Conservation (phyloP, 2,329 filamentous ascomycete genomes). For the Sphaerulina musiva region DNA sequence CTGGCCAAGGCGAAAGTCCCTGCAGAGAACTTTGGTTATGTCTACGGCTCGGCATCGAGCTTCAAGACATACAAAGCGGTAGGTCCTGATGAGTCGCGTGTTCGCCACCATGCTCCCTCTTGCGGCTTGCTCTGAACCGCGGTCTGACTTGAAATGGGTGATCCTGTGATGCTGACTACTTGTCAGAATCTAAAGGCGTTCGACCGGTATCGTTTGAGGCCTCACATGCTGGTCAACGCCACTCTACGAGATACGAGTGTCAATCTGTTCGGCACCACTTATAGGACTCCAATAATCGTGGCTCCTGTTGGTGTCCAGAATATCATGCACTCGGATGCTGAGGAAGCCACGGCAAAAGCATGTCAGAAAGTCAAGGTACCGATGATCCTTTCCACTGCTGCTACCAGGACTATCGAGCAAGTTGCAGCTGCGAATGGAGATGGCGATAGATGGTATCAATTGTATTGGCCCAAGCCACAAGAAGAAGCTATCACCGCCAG, state of each 20-base stretch:
- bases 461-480: constrained; percentile 59
- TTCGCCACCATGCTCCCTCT: too few species aligned
- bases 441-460: constrained; percentile 43
- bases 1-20: constrained; percentile 33
- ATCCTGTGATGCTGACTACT: not conserved
- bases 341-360: constrained; percentile 57
- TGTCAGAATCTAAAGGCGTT: constrained; percentile 35
- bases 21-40: constrained; percentile 37
- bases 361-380: constrained; percentile 57
- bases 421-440: constrained; percentile 54
- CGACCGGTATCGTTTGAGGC: constrained; percentile 35
- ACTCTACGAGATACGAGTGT: constrained; percentile 30
- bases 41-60: constrained; percentile 35
- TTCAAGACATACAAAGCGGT: constrained; percentile 32
- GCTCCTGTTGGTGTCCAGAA: constrained; percentile 64
- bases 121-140: not conserved
- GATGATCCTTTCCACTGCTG: constrained; percentile 61
- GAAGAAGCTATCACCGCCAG: constrained; percentile 57
- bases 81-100: not conserved
- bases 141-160: not conserved
- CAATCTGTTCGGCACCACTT: constrained; percentile 37
- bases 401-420: constrained; percentile 59
- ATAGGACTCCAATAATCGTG: constrained; percentile 52
- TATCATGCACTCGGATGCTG: constrained; percentile 60
- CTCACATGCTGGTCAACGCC: constrained; percentile 38